Conservation (phyloP, 2,329 filamentous ascomycete species). For the Hymenoscyphus repandus region DNA sequence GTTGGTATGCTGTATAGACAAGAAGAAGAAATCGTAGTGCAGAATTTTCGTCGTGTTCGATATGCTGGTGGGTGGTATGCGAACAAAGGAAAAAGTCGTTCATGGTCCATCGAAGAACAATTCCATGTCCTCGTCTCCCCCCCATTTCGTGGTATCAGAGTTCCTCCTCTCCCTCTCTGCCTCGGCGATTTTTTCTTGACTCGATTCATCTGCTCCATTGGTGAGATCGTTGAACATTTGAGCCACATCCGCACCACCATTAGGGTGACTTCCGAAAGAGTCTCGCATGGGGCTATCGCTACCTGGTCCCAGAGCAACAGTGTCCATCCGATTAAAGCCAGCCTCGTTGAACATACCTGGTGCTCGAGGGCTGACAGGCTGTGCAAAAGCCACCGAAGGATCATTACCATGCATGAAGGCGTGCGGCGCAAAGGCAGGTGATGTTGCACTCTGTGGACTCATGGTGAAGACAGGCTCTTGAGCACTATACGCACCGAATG, state of each 20-base stretch:
- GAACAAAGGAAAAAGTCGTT: constrained; percentile 1
- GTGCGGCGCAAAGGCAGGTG: constrained; percentile 29
- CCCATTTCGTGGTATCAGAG: constrained; percentile 17
- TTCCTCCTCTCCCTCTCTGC: constrained; percentile 8
- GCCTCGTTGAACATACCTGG: constrained; percentile 26
- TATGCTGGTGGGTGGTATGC: too few relatives aligned
- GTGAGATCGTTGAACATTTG: constrained; percentile 31
- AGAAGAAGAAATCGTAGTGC: too few relatives aligned
- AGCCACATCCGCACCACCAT: constrained; percentile 9
- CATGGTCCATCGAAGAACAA: constrained; percentile 26
- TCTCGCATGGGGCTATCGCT: constrained; percentile 26
- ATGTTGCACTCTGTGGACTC: constrained; percentile 17
- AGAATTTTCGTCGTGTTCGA: too few relatives aligned
- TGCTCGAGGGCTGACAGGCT: constrained; percentile 13
- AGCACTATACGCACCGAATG: constrained; percentile 15
- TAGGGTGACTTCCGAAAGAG: constrained; percentile 22
- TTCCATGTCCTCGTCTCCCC: constrained; percentile 22
- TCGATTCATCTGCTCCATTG: constrained; percentile 26
- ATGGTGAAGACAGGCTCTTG: constrained; percentile 27
- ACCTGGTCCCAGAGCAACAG: constrained; percentile 17
- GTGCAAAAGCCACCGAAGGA: constrained; percentile 20
- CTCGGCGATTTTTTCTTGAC: constrained; percentile 16
- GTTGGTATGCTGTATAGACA: too few relatives aligned
- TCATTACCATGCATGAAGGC: constrained; percentile 26
- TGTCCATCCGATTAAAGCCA: constrained; percentile 25